A percentile compares a stretch with the other conserved stretches of the same genome.
Conservation (phyloP, 2,329 filamentous ascomycete genomes). For the Fusarium tjaetaba region DNA sequence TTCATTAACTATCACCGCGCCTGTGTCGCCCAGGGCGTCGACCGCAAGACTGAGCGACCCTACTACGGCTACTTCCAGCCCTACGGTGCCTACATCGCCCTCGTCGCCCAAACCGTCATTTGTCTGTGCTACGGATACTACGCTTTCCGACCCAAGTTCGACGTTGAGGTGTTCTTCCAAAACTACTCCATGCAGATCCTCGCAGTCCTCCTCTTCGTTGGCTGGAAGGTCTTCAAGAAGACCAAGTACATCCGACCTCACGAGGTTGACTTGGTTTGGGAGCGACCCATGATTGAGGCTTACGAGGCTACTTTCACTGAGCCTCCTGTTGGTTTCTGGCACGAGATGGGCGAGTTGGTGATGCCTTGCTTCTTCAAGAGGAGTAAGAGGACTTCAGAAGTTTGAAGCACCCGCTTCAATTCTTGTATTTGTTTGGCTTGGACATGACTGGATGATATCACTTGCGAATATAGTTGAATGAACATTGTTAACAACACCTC, state of each 20-base stretch:
- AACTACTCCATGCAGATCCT: conserved; percentile 67
- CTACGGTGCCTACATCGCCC: conserved; percentile 55
- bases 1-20: conserved; percentile 62
- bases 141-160: conserved; percentile 58
- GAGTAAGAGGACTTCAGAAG: conserved; percentile 12
- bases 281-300: conserved; percentile 65
- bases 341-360: conserved; percentile 58
- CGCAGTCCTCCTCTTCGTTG: conserved; percentile 61
- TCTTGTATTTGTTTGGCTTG: neutral
- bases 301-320: conserved; percentile 63
- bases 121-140: conserved; percentile 64
- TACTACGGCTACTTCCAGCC: conserved; percentile 59
- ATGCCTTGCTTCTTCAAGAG: conserved; percentile 50
- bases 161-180: conserved; percentile 56
- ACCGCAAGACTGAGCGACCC: conserved; percentile 62
- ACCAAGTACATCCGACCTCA: conserved; percentile 63
- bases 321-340: conserved; percentile 63
- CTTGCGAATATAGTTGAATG: conserved; percentile 7
- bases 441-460: conserved; percentile 3
- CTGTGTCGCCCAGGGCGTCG: conserved; percentile 60
- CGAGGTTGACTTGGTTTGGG: conserved; percentile 68
- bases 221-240: conserved; percentile 71
- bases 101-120: conserved; percentile 53
- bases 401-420: neutral
- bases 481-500: neutral